These are phyloP conservation scores for Phytopythium vexans DNA, from an alignment of 352 stramenopile genomes.

Conservation along the genomic window DNA sequence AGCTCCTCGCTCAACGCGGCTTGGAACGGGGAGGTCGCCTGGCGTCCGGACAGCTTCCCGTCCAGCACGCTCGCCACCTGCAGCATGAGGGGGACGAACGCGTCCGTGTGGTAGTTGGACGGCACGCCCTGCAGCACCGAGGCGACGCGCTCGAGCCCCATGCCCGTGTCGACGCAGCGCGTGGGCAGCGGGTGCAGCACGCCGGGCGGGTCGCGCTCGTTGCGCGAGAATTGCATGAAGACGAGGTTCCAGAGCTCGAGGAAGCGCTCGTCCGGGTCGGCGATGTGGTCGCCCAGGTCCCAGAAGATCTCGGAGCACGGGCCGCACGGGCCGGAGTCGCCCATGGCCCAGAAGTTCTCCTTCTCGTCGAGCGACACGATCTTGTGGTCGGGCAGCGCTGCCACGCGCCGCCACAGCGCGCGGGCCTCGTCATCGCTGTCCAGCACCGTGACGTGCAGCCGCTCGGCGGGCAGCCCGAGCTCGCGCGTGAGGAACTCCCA, in stretches of 20 bases:
- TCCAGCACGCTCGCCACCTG: constrained; percentile 48
- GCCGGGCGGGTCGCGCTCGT: constrained; percentile 55
- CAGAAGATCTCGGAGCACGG: constrained; percentile 96
- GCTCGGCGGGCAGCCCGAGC: constrained; percentile 50
- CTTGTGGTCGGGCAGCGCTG: constrained; percentile 42
- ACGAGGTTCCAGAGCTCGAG: constrained; percentile 98
- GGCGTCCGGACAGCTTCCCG: constrained; percentile 8
- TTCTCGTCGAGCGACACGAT: constrained; percentile 74
- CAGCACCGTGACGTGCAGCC: constrained; percentile 72
- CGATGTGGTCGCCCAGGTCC: constrained; percentile 80
- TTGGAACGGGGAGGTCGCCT: constrained; percentile 23
- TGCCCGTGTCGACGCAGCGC: constrained; percentile 96
- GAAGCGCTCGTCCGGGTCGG: constrained; percentile 77
- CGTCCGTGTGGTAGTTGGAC: constrained; percentile 97
- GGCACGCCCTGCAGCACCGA: constrained; percentile 93
- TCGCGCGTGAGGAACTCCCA: constrained; percentile 94
- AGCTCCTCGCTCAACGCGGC: constrained; percentile 42
- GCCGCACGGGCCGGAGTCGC: constrained; percentile 91
- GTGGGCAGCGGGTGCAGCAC: constrained; percentile 81
- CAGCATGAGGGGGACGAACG: constrained; percentile 91
- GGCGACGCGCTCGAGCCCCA: constrained; percentile 95
- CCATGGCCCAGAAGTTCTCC: constrained; percentile 98
- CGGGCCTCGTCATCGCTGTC: constrained; percentile 59
- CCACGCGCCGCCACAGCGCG: constrained; percentile 52
- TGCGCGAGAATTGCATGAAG: constrained; percentile 97